These are phyloP conservation scores for Triticum timopheevii DNA, from an alignment of 176 grass and related monocot species.

Conservation along the genomic window DNA sequence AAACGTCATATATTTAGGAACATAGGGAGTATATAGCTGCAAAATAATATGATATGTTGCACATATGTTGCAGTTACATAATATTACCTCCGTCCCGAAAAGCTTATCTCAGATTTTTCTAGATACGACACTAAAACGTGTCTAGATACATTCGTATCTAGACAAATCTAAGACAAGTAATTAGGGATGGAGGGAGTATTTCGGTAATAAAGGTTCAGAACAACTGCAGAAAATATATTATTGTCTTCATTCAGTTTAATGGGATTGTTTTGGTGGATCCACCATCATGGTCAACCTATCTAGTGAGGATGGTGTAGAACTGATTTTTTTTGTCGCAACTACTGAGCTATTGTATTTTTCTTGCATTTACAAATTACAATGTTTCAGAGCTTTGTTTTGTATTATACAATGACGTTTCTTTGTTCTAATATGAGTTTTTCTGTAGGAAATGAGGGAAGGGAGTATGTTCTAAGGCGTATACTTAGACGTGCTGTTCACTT, in stretches of 20 bases:
- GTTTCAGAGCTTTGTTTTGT: background rate
- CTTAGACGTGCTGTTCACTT: slow-evolving; percentile 93
- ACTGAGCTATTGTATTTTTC: background rate
- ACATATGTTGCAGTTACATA: background rate
- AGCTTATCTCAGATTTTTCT: too few relatives aligned
- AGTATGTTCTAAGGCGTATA: slow-evolving; percentile 98
- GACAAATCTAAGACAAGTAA: too few relatives aligned
- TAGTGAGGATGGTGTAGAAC: background rate
- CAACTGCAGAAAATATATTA: background rate
- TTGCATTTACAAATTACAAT: slow-evolving; percentile 14
- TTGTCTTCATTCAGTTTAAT: background rate
- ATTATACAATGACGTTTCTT: background rate
- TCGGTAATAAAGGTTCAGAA: background rate
- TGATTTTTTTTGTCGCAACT: background rate
- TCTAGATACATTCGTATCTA: too few relatives aligned
- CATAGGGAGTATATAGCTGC: background rate
- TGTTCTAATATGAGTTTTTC: background rate
- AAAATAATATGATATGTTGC: background rate
- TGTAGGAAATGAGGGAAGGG: slow-evolving; percentile 91
- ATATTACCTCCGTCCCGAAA: background rate
- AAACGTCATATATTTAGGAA: too few relatives aligned
- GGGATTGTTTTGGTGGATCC: background rate
- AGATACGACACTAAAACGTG: too few relatives aligned
- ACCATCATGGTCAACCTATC: background rate
- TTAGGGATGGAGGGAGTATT: too few relatives aligned